These are phyloP conservation scores for Eimeria falciformis DNA, from an alignment of 169 alveolate genomes.

Conservation along the genomic window DNA sequence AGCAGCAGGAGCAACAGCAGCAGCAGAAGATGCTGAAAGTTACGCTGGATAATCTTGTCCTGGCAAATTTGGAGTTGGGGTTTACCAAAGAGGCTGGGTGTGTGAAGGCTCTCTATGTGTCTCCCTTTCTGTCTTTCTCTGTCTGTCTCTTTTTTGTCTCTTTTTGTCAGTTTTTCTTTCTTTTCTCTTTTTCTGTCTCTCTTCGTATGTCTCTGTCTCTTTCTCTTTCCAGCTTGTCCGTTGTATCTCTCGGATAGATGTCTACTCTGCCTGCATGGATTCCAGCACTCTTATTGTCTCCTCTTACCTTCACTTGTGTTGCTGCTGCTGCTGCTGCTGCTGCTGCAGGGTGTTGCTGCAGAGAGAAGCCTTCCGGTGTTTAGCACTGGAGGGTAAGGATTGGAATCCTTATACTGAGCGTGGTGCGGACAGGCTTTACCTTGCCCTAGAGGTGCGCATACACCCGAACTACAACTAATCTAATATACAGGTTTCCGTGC, in stretches of 20 bases:
- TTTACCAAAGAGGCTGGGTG: slow-evolving; percentile 53
- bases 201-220: too few species aligned
- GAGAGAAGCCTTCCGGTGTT: slow-evolving; percentile 71
- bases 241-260: too few species aligned
- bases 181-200: too few species aligned
- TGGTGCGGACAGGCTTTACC: slow-evolving; percentile 50
- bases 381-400: slow-evolving; percentile 1
- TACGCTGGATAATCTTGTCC: slow-evolving; percentile 30
- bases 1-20: slow-evolving; percentile 34
- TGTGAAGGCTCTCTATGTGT: too few species aligned
- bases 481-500: background rate
- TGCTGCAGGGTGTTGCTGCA: slow-evolving; percentile 71
- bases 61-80: slow-evolving; percentile 47
- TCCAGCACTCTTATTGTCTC: background rate
- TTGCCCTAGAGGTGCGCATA: slow-evolving; percentile 55
- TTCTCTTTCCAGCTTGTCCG: too few species aligned
- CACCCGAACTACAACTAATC: background rate
- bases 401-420: slow-evolving; percentile 27
- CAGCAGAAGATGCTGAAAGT: slow-evolving; percentile 6
- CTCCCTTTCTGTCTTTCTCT: too few species aligned
- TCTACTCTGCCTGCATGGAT: too few species aligned
- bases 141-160: too few species aligned
- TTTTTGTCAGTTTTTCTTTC: too few species aligned
- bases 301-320: background rate
- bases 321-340: background rate